Conservation (phyloP, 2,329 filamentous ascomycete species). For the Neonectria ditissima region DNA sequence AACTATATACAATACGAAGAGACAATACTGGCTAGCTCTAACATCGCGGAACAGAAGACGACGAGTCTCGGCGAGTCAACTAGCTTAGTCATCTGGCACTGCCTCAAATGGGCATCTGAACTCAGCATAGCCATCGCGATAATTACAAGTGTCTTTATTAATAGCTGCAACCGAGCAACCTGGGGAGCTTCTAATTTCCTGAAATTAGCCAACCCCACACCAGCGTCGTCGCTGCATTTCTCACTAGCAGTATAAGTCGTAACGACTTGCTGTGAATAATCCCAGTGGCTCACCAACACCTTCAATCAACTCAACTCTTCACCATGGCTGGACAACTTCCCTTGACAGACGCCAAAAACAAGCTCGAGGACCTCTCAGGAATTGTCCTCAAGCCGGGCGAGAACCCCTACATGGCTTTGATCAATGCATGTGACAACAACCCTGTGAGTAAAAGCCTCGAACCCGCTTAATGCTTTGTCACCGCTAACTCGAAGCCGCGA, state of each 20-base stretch:
- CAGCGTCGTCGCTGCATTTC: not conserved
- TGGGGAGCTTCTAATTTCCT: not conserved
- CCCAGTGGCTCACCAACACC: not conserved
- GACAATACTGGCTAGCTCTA: slow-evolving; percentile 12
- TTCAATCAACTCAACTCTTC: not conserved
- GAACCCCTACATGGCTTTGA: slow-evolving; percentile 83
- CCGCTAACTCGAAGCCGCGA: slow-evolving; percentile 6
- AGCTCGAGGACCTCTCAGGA: slow-evolving; percentile 67
- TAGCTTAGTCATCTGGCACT: slow-evolving; percentile 22
- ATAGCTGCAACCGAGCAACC: not conserved
- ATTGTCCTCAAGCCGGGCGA: slow-evolving; percentile 62
- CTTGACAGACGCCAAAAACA: slow-evolving; percentile 57
- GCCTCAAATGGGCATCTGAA: not conserved
- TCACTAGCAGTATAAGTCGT: not conserved
- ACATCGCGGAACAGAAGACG: not conserved
- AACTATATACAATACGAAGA: slow-evolving; percentile 2
- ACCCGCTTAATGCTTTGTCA: not conserved
- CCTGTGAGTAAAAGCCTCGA: slow-evolving; percentile 62
- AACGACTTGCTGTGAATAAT: not conserved
- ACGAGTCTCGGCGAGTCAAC: not conserved
- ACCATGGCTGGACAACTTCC: slow-evolving; percentile 31
- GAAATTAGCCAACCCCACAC: not conserved
- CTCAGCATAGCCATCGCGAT: not conserved
- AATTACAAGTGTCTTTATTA: not conserved
- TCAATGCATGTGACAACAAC: slow-evolving; percentile 74